Conservation (phyloP, 129 eudicot genomes). For the Lactuca saligna region DNA sequence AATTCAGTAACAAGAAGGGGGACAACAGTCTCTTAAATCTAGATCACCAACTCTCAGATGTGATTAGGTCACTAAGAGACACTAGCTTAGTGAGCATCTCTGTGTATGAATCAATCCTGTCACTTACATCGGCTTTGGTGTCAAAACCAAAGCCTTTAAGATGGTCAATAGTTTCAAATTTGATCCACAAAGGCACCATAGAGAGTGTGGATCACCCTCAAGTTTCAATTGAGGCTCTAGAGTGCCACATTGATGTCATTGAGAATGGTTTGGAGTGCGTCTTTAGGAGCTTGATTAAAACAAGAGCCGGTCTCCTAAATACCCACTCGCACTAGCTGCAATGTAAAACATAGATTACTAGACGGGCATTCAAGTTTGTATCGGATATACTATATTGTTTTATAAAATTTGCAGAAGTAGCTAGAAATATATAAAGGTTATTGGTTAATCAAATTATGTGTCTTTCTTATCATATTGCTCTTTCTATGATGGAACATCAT, state of each 20-base stretch:
- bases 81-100: conserved; percentile 36
- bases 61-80: conserved; percentile 35
- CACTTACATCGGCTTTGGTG: conserved; percentile 22
- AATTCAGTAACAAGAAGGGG: conserved; percentile 16
- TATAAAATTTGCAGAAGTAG: conserved; percentile 1
- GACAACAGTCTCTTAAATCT: conserved; percentile 12
- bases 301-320: conserved; percentile 49
- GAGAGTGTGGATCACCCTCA: conserved; percentile 16
- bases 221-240: conserved; percentile 33
- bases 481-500: too few relatives aligned
- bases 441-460: background rate
- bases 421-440: background rate
- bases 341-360: background rate
- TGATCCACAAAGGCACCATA: conserved; percentile 23
- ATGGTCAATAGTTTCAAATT: conserved; percentile 43
- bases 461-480: too few relatives aligned
- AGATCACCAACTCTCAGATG: conserved; percentile 28
- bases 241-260: conserved; percentile 34
- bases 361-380: conserved; percentile 17
- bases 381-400: background rate
- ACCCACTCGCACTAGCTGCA: conserved; percentile 34
- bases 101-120: conserved; percentile 27
- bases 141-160: background rate
- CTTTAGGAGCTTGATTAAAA: conserved; percentile 46
- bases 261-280: conserved; percentile 39